Base-by-base conservation (phyloP, 179 eudicot species). In the Amaranthus tricolor region DNA sequence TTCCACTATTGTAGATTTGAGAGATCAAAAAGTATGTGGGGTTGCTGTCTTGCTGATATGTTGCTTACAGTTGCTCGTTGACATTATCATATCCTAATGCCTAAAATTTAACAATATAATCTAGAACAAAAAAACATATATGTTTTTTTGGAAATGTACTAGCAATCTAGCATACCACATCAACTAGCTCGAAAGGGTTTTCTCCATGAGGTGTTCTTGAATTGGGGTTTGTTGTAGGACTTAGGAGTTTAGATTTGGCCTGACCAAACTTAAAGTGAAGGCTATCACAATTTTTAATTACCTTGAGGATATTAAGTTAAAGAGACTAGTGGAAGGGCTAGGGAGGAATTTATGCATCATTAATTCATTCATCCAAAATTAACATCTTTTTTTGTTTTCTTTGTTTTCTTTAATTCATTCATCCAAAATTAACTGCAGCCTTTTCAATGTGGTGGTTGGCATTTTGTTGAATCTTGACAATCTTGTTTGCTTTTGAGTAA, bases 401-500 rank as follows among this genome's bases (percentile, higher is more conserved):
- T 31, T n/a, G n/a, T n/a, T n/a, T n/a, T n/a, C n/a, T n/a, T 31
- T 31, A 31, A 13, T 21, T 24, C n/a, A 6, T 31, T 31, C 40
- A 61, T 61, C 14, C 45, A 31, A 31, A 31, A 31, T 31, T 31
- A 31, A 31, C 40, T 31, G 40, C 40, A 31, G 40, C 49, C 68
- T 52, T 7, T 45, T 59, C 0, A 70, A 47, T 45, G 21, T 81
- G 61, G 66, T 50, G 50, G 7, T 70, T 49, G 62, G 53, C 16
- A 19, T 77, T 31, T 11, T 74, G 16, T 58, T 63, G 40, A 52
- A 13, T 62, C 56, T 76, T 68, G 19, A 54, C 40, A 58, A 40
- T 24, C 52, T 74, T 68, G 11, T 76, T 79, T 80, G 48, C 72
- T 58, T 68, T 62, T 65, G 71, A 66, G 63, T 13, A 62, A 76